phyloP scores from a whole-genome alignment of 345 rosid species.

The Adansonia digitata region DNA sequence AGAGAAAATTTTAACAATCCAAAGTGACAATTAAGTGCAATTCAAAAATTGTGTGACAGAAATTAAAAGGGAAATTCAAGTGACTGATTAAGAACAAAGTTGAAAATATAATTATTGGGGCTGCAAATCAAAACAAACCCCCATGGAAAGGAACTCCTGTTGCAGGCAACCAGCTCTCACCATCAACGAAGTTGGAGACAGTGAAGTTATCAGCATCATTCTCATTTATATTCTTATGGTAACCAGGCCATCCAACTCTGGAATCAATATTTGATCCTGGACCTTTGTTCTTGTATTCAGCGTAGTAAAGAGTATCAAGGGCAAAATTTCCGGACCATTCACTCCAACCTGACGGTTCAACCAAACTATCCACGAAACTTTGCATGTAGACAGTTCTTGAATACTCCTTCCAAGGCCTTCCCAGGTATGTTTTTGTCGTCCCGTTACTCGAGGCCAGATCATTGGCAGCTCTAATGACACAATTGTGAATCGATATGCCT shows the following conservation, averaged over 20 bases:
- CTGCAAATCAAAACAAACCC: not conserved
- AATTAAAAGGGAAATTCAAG: not conserved
- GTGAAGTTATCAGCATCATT: not conserved
- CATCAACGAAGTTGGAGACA: not conserved
- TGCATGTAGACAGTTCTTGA: slow-evolving; percentile 22
- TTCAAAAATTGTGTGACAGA: not conserved
- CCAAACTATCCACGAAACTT: not conserved
- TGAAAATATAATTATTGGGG: not conserved
- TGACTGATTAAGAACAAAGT: not conserved
- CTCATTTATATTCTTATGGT: not conserved
- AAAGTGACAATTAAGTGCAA: not conserved
- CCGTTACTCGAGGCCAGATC: slow-evolving; percentile 48
- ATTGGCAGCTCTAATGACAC: slow-evolving; percentile 46
- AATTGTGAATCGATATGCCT: slow-evolving; percentile 66
- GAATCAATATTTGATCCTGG: not conserved
- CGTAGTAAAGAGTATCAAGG: slow-evolving; percentile 8
- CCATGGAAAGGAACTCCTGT: not conserved
- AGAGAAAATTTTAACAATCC: not conserved
- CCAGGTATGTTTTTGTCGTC: slow-evolving; percentile 39
- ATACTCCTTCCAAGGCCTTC: slow-evolving; percentile 55
- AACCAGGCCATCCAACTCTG: not conserved
- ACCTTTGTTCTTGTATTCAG: not conserved
- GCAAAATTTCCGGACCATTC: slow-evolving; percentile 54
- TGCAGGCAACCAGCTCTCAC: not conserved
- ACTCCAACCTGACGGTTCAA: slow-evolving; percentile 31